A percentile compares a stretch with the other conserved stretches of the same genome.
phyloP scores from a whole-genome alignment of 345 rosid species.

The Linum usitatissimum region DNA sequence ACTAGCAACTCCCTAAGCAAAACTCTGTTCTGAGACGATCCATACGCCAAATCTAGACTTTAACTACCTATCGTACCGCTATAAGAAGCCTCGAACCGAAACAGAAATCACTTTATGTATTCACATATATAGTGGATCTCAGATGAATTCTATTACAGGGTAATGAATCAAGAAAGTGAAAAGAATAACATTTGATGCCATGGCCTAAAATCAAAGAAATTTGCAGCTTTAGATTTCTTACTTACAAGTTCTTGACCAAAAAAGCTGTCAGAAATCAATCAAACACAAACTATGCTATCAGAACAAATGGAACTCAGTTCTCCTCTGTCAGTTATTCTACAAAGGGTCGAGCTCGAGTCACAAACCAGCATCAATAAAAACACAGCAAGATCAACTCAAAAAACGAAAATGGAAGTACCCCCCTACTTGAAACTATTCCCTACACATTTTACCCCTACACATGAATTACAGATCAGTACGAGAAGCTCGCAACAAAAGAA shows the following conservation, averaged over 20 bases:
- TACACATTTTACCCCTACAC: conserved; percentile 30
- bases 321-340: conserved; percentile 5
- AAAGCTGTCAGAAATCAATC: conserved; percentile 48
- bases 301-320: conserved; percentile 14
- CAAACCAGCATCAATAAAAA: conserved; percentile 20
- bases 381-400: conserved; percentile 15
- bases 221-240: conserved; percentile 23
- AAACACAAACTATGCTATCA: conserved; percentile 32
- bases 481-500: conserved; percentile 16
- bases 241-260: conserved; percentile 31
- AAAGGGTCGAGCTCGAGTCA: conserved; percentile 28
- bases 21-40: too few relatives aligned
- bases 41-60: too few relatives aligned
- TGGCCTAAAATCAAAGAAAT: background rate
- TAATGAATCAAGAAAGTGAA: too few relatives aligned
- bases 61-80: too few relatives aligned
- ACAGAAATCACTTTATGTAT: too few relatives aligned
- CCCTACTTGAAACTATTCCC: conserved; percentile 28
- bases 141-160: too few relatives aligned
- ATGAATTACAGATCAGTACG: conserved; percentile 24
- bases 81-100: too few relatives aligned
- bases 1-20: too few relatives aligned
- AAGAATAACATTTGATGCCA: too few relatives aligned
- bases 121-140: too few relatives aligned
- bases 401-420: conserved; percentile 15